These are phyloP conservation scores for Cicer judaicum DNA, from an alignment of 306 rosid genomes.

Conservation along the genomic window DNA sequence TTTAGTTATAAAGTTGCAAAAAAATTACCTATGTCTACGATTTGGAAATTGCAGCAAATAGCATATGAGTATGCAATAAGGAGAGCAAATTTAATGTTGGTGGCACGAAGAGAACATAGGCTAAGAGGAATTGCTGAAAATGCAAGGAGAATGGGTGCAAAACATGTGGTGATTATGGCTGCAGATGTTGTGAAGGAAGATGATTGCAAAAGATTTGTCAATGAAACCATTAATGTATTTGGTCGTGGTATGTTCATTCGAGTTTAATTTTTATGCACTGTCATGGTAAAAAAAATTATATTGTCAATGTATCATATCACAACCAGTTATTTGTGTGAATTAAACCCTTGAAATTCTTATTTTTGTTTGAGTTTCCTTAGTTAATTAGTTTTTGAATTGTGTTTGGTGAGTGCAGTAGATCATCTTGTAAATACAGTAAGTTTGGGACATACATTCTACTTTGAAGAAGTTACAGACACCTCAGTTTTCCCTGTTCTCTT, in stretches of 20 bases:
- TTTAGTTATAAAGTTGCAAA: too few relatives aligned
- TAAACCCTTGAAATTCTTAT: not conserved
- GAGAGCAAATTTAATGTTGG: constrained; percentile 71
- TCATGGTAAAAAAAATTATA: too few relatives aligned
- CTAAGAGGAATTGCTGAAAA: constrained; percentile 70
- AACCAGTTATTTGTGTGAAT: too few relatives aligned
- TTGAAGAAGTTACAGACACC: constrained; percentile 82
- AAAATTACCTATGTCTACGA: not conserved
- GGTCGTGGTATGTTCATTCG: constrained; percentile 63
- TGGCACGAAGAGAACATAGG: constrained; percentile 78
- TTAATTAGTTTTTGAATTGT: not conserved
- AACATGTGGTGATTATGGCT: constrained; percentile 67
- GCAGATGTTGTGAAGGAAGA: constrained; percentile 96
- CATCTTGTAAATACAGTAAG: constrained; percentile 88
- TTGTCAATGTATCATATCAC: too few relatives aligned
- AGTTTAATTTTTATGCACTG: too few relatives aligned
- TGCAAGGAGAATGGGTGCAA: constrained; percentile 72
- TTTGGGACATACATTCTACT: constrained; percentile 88
- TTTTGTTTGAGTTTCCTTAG: constrained; percentile 12
- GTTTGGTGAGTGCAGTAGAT: constrained; percentile 61
- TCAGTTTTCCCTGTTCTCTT: constrained; percentile 77
- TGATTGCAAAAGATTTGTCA: constrained; percentile 74
- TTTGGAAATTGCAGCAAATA: constrained; percentile 66
- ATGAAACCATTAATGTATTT: constrained; percentile 54
- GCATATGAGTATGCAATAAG: constrained; percentile 89